A percentile compares a stretch with the other conserved stretches of the same genome.
Conservation (phyloP, 2,329 filamentous ascomycete species). For the Alternaria arbusti region DNA sequence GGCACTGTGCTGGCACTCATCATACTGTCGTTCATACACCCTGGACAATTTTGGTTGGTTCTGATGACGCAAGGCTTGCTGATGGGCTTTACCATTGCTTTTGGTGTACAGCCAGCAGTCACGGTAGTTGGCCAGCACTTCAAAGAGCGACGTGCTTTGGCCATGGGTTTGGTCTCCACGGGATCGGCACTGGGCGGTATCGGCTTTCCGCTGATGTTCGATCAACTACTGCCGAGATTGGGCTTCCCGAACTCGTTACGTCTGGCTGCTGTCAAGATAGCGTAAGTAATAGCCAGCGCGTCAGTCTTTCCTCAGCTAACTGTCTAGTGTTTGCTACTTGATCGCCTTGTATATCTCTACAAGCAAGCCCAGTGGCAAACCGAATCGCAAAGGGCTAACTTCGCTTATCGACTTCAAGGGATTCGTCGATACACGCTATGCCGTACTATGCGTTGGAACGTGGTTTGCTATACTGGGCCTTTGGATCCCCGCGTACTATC, state of each 20-base stretch:
- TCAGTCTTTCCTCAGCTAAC: not conserved
- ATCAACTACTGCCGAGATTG: slow-evolving; percentile 60
- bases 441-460: slow-evolving; percentile 35
- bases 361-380: slow-evolving; percentile 19
- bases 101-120: slow-evolving; percentile 51
- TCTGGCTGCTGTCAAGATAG: slow-evolving; percentile 62
- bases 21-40: slow-evolving; percentile 31
- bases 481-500: slow-evolving; percentile 42
- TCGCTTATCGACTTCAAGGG: slow-evolving; percentile 45
- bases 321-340: slow-evolving; percentile 57
- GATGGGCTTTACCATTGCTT: slow-evolving; percentile 52
- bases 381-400: slow-evolving; percentile 25
- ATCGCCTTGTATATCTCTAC: slow-evolving; percentile 45
- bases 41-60: slow-evolving; percentile 49
- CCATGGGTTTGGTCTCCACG: slow-evolving; percentile 52
- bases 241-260: slow-evolving; percentile 69
- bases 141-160: slow-evolving; percentile 49
- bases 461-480: slow-evolving; percentile 40
- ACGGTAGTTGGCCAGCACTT: slow-evolving; percentile 54
- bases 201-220: slow-evolving; percentile 63
- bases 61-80: slow-evolving; percentile 55
- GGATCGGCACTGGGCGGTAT: slow-evolving; percentile 55
- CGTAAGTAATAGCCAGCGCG: slow-evolving; percentile 14
- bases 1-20: slow-evolving; percentile 29
- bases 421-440: slow-evolving; percentile 40